Percentiles rank a stretch among this genome's conserved stretches.
These are phyloP conservation scores for Exobasidium cylindrosporum DNA, from an alignment of 1,284 basidiomycete genomes.

Conservation along the genomic window DNA sequence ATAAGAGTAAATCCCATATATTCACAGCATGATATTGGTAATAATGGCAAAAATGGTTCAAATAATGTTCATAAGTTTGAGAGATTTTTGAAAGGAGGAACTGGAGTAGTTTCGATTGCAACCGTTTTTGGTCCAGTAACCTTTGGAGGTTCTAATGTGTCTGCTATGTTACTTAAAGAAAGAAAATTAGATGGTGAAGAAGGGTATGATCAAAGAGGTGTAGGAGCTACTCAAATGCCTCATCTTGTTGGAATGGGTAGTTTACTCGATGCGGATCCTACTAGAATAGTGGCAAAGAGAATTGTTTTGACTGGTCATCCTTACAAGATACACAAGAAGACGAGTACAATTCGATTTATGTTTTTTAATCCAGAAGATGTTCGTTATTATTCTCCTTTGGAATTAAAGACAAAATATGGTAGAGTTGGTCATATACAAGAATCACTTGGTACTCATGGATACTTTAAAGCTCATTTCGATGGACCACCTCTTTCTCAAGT, in stretches of 20 bases:
- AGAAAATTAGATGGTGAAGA: conserved; percentile 31
- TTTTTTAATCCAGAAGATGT: conserved; percentile 96
- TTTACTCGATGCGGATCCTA: conserved; percentile 84
- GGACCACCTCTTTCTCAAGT: conserved; percentile 86
- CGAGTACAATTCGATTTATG: conserved; percentile 96
- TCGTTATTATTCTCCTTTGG: conserved; percentile 87
- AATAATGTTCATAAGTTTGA: conserved; percentile 99
- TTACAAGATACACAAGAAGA: conserved; percentile 96
- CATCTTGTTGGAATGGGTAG: conserved; percentile 84
- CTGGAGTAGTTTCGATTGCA: conserved; percentile 69
- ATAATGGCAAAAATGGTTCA: conserved; percentile 71
- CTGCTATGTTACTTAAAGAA: conserved; percentile 42
- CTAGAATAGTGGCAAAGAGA: conserved; percentile 85
- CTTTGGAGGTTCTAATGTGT: conserved; percentile 66
- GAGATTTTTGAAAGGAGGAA: conserved; percentile 74
- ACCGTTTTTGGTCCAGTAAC: conserved; percentile 81
- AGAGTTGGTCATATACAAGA: conserved; percentile 84
- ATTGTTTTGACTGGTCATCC: conserved; percentile 92
- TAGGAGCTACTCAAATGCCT: conserved; percentile 49
- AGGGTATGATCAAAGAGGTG: conserved; percentile 49
- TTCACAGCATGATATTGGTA: conserved; percentile 67
- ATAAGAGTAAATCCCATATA: conserved; percentile 81
- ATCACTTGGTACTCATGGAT: conserved; percentile 94
- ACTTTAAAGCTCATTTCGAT: conserved; percentile 96
- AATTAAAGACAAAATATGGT: conserved; percentile 88